Evolutionary conservation across 2,329 filamentous ascomycete genomes (phyloP).

Genomic region (Grosmannia serpens): DNA sequence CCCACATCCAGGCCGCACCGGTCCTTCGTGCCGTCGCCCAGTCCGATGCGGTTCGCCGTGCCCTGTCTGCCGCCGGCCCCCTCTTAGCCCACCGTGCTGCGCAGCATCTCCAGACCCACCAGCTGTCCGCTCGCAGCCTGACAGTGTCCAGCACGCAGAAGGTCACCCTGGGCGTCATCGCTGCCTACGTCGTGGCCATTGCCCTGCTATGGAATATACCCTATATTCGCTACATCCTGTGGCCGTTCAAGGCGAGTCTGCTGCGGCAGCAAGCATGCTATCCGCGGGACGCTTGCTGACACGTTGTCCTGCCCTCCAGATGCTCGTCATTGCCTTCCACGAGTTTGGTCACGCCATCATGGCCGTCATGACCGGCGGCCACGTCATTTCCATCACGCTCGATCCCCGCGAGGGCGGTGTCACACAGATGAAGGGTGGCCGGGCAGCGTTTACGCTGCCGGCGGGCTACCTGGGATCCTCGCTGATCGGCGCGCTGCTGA

Average conservation of each 20-base stretch:
- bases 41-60: slow-evolving; percentile 6
- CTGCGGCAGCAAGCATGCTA: background rate
- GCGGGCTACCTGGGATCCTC: slow-evolving; percentile 70
- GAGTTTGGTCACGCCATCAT: slow-evolving; percentile 68
- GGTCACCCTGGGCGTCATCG: slow-evolving; percentile 59
- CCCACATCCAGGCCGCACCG: background rate
- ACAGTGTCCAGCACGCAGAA: slow-evolving; percentile 55
- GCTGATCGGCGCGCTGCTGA: slow-evolving; percentile 64
- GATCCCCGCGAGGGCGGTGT: slow-evolving; percentile 69
- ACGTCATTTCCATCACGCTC: slow-evolving; percentile 48
- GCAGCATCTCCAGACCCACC: background rate
- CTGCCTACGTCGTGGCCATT: slow-evolving; percentile 47
- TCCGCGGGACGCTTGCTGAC: background rate
- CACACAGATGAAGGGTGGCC: slow-evolving; percentile 65
- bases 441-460: slow-evolving; percentile 58
- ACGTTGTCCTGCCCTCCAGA: slow-evolving; percentile 30
- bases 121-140: slow-evolving; percentile 21
- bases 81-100: slow-evolving; percentile 6
- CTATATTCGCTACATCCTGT: slow-evolving; percentile 61
- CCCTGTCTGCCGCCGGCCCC: slow-evolving; percentile 7
- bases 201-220: slow-evolving; percentile 71
- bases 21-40: slow-evolving; percentile 9
- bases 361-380: slow-evolving; percentile 60
- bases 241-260: slow-evolving; percentile 61
- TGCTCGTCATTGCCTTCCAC: slow-evolving; percentile 76